Evolutionary conservation across 2,329 filamentous ascomycete species (phyloP), one percentile per base, ranked within the genome.

Genomic region (Pleoardoris graminearum): DNA sequence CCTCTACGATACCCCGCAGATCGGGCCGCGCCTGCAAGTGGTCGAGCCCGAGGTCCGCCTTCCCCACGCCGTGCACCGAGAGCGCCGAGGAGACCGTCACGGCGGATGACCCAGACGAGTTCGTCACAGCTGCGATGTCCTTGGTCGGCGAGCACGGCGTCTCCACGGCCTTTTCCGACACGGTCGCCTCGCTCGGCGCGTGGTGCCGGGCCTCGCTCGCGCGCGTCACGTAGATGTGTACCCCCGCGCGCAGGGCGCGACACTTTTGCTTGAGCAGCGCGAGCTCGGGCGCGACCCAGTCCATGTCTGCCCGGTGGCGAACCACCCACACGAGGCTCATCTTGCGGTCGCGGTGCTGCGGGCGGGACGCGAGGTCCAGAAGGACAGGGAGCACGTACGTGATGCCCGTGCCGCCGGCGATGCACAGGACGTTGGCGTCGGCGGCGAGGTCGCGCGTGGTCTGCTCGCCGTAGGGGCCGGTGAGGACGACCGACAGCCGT

Each of bases 331-430:
- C 58, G 11, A 74, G 62, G 7, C 67, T 63, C 22, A 72, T 63
- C 21, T 63, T 59, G 30, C 63, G 66, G 38, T 63, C 60, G 19
- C 55, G 55, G 8, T 59, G 48, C n/a, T 65, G 63, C 6, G 63
- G 58, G 6, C 59, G 57, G 0, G 63, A 61, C 14, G 67, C 60
- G 12, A 70, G 59, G 36, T 65, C 61, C 1, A 69, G 62, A 7
- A 73, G 61, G 8, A 73, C 62, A 11, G 71, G 71, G 10, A 74
- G 65, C n/a, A 68, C 65, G 55, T 71, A 74, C 2, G 71, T 66
- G 44, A 74, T 71, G 30, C 71, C 71, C 2, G 71, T 73, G 8
- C 71, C 71, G 21, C 71, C 71, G 11, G 71, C 70, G 11, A 74
- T 66, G 49, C 66, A 68, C 23, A 74, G 61, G 42, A 72, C 48